Evolutionary conservation across 257 asterid genomes (phyloP).

Genomic region (Cordia subcordata): DNA sequence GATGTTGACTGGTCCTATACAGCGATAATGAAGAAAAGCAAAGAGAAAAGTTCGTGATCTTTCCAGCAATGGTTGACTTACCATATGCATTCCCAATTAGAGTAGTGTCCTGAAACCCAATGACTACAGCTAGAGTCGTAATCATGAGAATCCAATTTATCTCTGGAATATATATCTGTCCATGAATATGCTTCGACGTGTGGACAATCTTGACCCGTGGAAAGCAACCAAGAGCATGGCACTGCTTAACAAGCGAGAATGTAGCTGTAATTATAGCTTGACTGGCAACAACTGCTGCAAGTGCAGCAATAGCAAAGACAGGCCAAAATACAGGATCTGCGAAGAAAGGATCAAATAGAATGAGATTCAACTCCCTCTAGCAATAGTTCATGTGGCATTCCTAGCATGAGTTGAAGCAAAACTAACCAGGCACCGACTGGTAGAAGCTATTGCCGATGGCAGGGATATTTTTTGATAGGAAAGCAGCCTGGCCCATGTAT

Average conservation of each 20-base stretch:
- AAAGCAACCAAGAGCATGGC: constrained; percentile 59
- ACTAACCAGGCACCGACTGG: constrained; percentile 76
- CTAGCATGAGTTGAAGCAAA: constrained; percentile 5
- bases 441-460: constrained; percentile 66
- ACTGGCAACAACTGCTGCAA: constrained; percentile 59
- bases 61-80: constrained; percentile 18
- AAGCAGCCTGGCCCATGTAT: constrained; percentile 99
- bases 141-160: constrained; percentile 64
- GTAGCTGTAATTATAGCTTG: constrained; percentile 69
- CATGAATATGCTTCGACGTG: constrained; percentile 52
- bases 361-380: not conserved
- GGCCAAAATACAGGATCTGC: constrained; percentile 56
- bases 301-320: constrained; percentile 47
- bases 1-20: too few species aligned
- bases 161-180: constrained; percentile 67
- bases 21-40: not conserved
- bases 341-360: constrained; percentile 1
- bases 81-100: constrained; percentile 67
- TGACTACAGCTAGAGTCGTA: constrained; percentile 46
- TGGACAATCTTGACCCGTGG: constrained; percentile 60
- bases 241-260: constrained; percentile 59
- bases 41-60: not conserved
- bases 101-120: constrained; percentile 54
- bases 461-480: constrained; percentile 57
- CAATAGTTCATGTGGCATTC: not conserved